Evolutionary conservation across 2,329 filamentous ascomycete species (phyloP), one percentile per base, ranked within the genome.

Genomic region (Microdochium trichocladiopsis): DNA sequence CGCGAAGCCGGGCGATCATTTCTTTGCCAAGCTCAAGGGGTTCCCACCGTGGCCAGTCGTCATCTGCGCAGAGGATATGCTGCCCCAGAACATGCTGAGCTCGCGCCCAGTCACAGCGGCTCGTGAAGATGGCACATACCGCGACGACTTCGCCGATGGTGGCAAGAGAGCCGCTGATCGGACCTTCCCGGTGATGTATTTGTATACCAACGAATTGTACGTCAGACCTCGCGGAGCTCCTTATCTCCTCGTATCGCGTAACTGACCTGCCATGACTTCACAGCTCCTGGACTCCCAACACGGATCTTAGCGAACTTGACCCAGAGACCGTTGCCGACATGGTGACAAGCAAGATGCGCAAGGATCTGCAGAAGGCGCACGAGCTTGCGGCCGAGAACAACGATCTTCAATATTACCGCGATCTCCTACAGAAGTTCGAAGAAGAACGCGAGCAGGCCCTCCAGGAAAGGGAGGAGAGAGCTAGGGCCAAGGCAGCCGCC

Each of bases 171-270:
- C 82, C 43, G 82, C 86, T 56, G 91, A 96, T 69, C 83, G 93
- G 57, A 91, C 88, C 25, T 97, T 91, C 67, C 90, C 93, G 4
- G 85, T 97, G 64, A 96, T 97, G 93, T 97, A 96, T 68, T 75
- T 97, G 50, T 78, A 83, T 57, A 96, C 92, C 36, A 96, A 97
- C 64, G 93, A 97, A 78, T 97, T 99, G 94, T 99, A 74, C 83
- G 93, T 83, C 18, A 16, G 12, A 5, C 14, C 36, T 24, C 22
- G 50, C 45, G 31, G 23, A 36, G 31, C 49, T 47, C 21, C 18
- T 8, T 45, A 3, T 45, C 6, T 8, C 21, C 16, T 12, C 11
- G 36, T 12, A 41, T 18, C 12, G 5, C 41, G 41, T 8, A 22
- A 45, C 41, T 45, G 12, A 45, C 41, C 6, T 18, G 11, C 10